Conservation (phyloP, 768 basidiomycete genomes). For the Hemileccinum impolitum region DNA sequence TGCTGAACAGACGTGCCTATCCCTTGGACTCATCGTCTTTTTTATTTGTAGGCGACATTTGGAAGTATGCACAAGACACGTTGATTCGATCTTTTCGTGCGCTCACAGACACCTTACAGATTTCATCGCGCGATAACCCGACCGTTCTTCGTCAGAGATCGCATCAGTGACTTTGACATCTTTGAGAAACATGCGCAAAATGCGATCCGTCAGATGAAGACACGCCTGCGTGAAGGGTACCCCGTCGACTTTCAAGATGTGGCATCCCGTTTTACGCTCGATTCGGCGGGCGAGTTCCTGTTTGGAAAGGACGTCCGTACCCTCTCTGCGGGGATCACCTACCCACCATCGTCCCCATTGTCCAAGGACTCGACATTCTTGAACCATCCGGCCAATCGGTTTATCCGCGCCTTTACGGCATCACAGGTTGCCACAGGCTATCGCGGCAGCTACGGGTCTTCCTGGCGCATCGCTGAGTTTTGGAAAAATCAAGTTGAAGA, state of each 20-base stretch:
- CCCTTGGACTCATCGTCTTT: neutral
- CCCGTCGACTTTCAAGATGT: conserved; percentile 45
- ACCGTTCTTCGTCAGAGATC: conserved; percentile 39
- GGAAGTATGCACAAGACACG: conserved; percentile 31
- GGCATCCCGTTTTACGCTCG: conserved; percentile 47
- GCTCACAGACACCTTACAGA: conserved; percentile 16
- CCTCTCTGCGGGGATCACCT: conserved; percentile 37
- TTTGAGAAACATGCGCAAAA: conserved; percentile 37
- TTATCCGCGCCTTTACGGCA: conserved; percentile 38
- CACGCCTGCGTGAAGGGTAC: conserved; percentile 33
- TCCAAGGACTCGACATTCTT: conserved; percentile 22
- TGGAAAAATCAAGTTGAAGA: too few relatives aligned
- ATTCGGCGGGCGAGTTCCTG: conserved; percentile 56
- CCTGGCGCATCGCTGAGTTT: conserved; percentile 37
- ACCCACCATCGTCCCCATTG: conserved; percentile 23
- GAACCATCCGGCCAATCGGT: conserved; percentile 33
- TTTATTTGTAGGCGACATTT: conserved; percentile 28
- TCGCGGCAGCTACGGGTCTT: conserved; percentile 36
- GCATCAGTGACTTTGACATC: conserved; percentile 39
- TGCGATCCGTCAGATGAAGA: conserved; percentile 32
- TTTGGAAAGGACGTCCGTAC: conserved; percentile 42
- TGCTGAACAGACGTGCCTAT: neutral
- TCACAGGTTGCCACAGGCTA: conserved; percentile 33
- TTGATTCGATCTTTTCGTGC: neutral
- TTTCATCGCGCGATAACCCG: conserved; percentile 43